phyloP scores from a whole-genome alignment of 73 alveolate species.

The Stentor coeruleus region DNA sequence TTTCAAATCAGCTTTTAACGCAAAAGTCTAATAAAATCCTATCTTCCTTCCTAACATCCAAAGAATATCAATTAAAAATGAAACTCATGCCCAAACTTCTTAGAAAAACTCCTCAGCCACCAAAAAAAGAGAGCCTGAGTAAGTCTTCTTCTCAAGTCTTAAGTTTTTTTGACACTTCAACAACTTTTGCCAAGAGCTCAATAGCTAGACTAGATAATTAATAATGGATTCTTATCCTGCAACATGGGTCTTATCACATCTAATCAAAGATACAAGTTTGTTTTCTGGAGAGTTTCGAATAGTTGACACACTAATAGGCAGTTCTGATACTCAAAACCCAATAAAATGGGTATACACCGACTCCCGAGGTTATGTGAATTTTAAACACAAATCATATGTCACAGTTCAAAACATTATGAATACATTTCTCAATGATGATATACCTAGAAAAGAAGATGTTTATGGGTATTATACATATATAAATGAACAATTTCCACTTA shows the following conservation, averaged over 20 bases:
- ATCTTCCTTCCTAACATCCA: too few species aligned
- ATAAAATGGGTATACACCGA: slow-evolving; percentile 1
- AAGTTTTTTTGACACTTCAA: too few species aligned
- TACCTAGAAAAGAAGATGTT: background rate
- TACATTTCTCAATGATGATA: background rate
- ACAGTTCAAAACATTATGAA: background rate
- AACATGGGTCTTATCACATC: background rate
- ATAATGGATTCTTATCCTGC: too few species aligned
- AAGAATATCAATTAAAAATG: too few species aligned
- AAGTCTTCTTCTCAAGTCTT: too few species aligned
- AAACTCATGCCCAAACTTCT: too few species aligned
- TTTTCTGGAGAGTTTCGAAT: background rate
- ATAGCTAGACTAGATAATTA: too few species aligned
- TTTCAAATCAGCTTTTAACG: too few species aligned
- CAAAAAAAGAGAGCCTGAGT: too few species aligned
- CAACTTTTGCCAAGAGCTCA: too few species aligned
- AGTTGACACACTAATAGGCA: background rate
- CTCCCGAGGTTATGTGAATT: background rate
- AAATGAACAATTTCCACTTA: background rate
- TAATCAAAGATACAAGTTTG: background rate
- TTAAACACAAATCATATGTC: background rate
- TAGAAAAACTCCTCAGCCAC: too few species aligned
- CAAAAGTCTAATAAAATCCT: too few species aligned
- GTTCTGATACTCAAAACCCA: background rate
- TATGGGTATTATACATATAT: background rate